Percentiles rank a stretch among this genome's conserved stretches.
Evolutionary conservation across 495 filamentous ascomycete species (phyloP).

Genomic region (Aspergillus ellipticus): DNA sequence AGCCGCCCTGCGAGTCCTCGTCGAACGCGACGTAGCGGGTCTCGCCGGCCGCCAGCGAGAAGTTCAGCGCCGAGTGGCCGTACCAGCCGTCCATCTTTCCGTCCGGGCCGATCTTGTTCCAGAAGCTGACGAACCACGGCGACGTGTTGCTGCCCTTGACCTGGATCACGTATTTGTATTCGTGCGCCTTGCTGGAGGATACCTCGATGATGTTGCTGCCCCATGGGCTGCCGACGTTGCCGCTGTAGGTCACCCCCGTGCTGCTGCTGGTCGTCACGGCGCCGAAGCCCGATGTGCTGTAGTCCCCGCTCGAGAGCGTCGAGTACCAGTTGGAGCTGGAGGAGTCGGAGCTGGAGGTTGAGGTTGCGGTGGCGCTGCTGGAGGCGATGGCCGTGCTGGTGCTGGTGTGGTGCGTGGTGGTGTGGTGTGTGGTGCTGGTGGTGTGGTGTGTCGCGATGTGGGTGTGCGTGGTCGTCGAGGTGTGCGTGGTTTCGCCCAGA

Average conservation of each 20-base stretch:
- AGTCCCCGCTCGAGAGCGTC: conserved; percentile 1
- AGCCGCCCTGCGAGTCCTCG: conserved; percentile 41
- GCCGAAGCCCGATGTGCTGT: conserved; percentile 7
- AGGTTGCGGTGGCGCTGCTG: not conserved
- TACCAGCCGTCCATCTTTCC: conserved; percentile 40
- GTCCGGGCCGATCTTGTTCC: conserved; percentile 49
- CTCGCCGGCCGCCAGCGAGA: conserved; percentile 40
- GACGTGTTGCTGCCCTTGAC: conserved; percentile 38
- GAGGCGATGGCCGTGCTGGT: not conserved
- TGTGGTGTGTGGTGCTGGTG: not conserved
- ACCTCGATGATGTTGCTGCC: conserved; percentile 53
- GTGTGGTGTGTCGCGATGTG: not conserved
- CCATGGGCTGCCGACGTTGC: conserved; percentile 49
- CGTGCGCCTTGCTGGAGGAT: conserved; percentile 23
- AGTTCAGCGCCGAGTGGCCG: conserved; percentile 34
- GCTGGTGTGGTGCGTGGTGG: not conserved
- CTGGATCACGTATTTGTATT: conserved; percentile 46
- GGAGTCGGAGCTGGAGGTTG: not conserved
- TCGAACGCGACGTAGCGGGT: conserved; percentile 46
- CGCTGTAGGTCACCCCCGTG: conserved; percentile 34
- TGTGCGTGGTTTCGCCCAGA: not conserved
- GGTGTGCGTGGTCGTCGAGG: not conserved
- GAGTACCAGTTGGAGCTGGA: conserved; percentile 4
- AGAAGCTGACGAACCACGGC: conserved; percentile 44
- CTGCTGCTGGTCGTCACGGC: conserved; percentile 9